phyloP scores from a whole-genome alignment of 148 eudicot species.

The Heliamphora exappendiculata region DNA sequence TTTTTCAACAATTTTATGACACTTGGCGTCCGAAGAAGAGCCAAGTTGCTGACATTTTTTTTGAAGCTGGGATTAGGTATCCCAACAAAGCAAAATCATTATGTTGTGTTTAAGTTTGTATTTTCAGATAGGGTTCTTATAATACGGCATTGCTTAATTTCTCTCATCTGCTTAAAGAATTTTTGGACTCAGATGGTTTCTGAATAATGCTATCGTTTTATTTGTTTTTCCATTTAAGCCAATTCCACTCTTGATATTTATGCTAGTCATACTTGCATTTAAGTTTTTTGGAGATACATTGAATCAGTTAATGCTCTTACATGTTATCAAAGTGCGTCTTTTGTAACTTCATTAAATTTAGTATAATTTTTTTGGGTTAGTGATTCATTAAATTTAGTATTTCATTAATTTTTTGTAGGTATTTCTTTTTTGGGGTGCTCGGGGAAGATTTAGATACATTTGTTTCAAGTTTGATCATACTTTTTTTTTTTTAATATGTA shows the following conservation, averaged over 20 bases:
- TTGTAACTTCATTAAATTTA: not conserved
- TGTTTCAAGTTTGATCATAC: not conserved
- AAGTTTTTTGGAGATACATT: not conserved
- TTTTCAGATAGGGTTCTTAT: not conserved
- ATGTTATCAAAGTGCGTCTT: not conserved
- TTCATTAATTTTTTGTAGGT: not conserved
- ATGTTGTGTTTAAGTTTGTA: no score
- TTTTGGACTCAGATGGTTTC: not conserved
- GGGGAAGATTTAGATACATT: not conserved
- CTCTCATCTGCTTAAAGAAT: not conserved
- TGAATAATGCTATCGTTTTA: not conserved
- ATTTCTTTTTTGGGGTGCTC: not conserved
- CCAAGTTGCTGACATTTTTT: no score
- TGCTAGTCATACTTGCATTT: not conserved
- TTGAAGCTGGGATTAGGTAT: no score
- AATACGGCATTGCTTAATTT: not conserved
- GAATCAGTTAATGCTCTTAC: not conserved
- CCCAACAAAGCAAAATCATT: no score
- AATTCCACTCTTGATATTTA: not conserved
- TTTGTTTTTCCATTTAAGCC: not conserved
- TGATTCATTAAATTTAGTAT: no score
- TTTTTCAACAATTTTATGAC: no score
- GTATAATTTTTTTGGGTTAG: not conserved
- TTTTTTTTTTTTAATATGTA: not conserved
- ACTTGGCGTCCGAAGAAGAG: no score